Conservation (phyloP, 176 grass and related monocot species). For the Carex myosuroides region DNA sequence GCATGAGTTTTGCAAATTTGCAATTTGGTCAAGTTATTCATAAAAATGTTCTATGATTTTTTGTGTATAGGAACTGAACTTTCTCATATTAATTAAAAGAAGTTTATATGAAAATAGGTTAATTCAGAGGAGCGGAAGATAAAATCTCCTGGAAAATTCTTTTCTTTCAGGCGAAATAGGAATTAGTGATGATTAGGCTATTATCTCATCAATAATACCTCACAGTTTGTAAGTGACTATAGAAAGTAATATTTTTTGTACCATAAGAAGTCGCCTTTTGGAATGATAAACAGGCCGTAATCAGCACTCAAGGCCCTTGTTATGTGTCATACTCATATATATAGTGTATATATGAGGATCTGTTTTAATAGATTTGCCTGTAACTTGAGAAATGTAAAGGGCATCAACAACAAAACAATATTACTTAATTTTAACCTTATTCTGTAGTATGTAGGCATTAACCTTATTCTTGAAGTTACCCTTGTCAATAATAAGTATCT, state of each 20-base stretch:
- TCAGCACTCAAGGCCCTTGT: not conserved
- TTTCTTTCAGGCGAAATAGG: slow-evolving; percentile 15
- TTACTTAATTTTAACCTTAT: not conserved
- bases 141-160: not conserved
- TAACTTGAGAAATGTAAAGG: not conserved
- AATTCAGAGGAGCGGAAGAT: slow-evolving; percentile 3
- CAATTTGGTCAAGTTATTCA: not conserved
- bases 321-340: not conserved
- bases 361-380: not conserved
- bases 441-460: not conserved
- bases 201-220: not conserved
- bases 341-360: not conserved
- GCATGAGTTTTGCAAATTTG: not conserved
- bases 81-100: not conserved
- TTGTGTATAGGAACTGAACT: not conserved
- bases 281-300: not conserved
- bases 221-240: not conserved
- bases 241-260: not conserved
- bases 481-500: too few relatives aligned
- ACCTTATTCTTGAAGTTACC: too few relatives aligned
- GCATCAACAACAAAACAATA: not conserved
- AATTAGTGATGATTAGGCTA: not conserved
- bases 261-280: not conserved
- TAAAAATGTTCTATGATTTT: not conserved
- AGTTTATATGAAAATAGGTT: not conserved